These are phyloP conservation scores for Pseudozyma hubeiensis DNA, from an alignment of 1,284 basidiomycete genomes.

Conservation along the genomic window DNA sequence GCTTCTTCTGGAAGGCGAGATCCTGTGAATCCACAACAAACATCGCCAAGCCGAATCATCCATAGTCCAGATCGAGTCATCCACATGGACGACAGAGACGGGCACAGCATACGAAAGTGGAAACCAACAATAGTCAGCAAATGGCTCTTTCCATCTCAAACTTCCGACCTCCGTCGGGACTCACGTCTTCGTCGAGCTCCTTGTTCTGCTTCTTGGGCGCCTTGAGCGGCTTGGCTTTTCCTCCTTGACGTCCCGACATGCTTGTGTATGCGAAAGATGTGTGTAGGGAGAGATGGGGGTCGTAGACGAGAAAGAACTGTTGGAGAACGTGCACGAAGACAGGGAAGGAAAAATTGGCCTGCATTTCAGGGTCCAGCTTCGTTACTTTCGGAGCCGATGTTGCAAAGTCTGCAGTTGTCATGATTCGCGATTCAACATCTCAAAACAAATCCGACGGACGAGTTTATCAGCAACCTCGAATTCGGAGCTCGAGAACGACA, in stretches of 20 bases:
- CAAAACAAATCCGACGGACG: no score
- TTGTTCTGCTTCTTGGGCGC: constrained; percentile 60
- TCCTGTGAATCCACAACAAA: constrained; percentile 33
- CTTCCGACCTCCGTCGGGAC: constrained; percentile 2
- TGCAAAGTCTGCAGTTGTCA: no score
- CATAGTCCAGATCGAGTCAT: no score
- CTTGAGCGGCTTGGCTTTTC: constrained; percentile 65
- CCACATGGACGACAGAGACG: no score
- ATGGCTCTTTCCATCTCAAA: no score
- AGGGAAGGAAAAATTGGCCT: background rate
- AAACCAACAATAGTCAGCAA: constrained; percentile 1
- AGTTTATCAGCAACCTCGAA: no score
- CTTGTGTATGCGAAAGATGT: background rate
- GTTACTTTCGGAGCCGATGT: constrained; percentile 13
- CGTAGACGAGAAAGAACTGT: constrained; percentile 1
- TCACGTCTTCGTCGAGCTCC: constrained; percentile 63
- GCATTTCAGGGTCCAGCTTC: constrained; percentile 25
- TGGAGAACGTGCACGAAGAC: no score
- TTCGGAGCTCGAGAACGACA: background rate
- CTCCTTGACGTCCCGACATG: constrained; percentile 65
- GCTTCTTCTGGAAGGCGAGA: constrained; percentile 59
- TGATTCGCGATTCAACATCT: background rate
- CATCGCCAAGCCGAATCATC: no score
- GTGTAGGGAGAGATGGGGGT: background rate
- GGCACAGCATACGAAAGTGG: no score